A percentile compares a stretch with the other conserved stretches of the same genome.
Evolutionary conservation across 148 eudicot species (phyloP).

Genomic region (Selenicereus undatus): DNA sequence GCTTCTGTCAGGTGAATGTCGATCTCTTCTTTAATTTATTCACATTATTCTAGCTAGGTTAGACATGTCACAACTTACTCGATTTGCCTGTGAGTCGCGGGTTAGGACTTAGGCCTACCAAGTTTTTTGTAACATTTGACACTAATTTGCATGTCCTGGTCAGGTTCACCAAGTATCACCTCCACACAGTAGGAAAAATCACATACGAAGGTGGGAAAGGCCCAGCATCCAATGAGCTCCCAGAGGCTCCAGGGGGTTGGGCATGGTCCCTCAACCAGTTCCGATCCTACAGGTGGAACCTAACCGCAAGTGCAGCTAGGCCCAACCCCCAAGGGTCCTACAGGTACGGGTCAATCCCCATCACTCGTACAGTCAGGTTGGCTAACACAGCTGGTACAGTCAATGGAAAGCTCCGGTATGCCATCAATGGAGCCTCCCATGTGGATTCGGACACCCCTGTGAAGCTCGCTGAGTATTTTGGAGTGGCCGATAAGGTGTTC

Average conservation of each 20-base stretch:
- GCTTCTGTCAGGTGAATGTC: conserved; percentile 31
- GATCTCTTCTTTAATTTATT: neutral
- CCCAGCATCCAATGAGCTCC: conserved; percentile 42
- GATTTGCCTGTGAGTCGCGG: too few species aligned
- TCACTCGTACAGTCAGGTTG: conserved; percentile 43
- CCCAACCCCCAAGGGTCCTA: conserved; percentile 72
- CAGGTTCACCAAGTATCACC: conserved; percentile 45
- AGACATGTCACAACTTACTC: too few species aligned
- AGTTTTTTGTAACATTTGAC: neutral
- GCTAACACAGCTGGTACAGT: conserved; percentile 30
- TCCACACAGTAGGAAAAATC: conserved; percentile 43
- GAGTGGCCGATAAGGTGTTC: conserved; percentile 33
- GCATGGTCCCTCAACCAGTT: conserved; percentile 66
- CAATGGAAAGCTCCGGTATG: conserved; percentile 49
- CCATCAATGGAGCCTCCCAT: conserved; percentile 56
- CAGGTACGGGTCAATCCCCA: conserved; percentile 52
- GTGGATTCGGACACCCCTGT: conserved; percentile 35
- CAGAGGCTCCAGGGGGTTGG: conserved; percentile 50
- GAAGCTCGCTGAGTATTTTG: conserved; percentile 48
- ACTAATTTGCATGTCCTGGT: neutral
- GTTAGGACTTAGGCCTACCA: too few species aligned
- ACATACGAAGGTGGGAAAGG: conserved; percentile 34
- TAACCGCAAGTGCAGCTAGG: conserved; percentile 67
- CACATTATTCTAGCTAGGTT: too few species aligned
- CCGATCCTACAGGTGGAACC: conserved; percentile 61